phyloP scores from a whole-genome alignment of 345 rosid species.

The Eucalyptus polybractea region DNA sequence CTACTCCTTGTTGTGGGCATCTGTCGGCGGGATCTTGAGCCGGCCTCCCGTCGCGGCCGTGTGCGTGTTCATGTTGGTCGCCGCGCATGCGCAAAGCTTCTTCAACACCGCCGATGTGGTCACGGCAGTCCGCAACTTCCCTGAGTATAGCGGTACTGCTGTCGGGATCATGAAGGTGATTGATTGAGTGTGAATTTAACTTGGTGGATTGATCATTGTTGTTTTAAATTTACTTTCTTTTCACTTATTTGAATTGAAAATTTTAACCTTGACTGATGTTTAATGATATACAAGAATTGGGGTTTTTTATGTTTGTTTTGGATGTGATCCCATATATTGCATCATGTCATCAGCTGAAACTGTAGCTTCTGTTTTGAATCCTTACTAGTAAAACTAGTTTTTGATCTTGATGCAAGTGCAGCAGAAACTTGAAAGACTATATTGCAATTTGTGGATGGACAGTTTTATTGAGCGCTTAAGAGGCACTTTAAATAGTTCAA shows the following conservation, averaged over 20 bases:
- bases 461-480: not conserved
- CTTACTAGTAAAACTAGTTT: not conserved
- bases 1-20: conserved; percentile 56
- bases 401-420: not conserved
- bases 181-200: not conserved
- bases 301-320: not conserved
- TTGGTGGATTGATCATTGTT: not conserved
- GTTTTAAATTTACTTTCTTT: not conserved
- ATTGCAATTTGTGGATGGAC: not conserved
- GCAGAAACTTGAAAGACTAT: not conserved
- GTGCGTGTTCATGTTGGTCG: conserved; percentile 17
- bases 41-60: conserved; percentile 14
- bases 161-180: conserved; percentile 29
- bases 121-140: conserved; percentile 16
- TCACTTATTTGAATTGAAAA: not conserved
- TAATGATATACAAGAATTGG: not conserved
- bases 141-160: conserved; percentile 16
- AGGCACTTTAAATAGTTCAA: not conserved
- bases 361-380: not conserved
- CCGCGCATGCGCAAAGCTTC: conserved; percentile 22
- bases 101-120: conserved; percentile 23
- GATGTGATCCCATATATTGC: not conserved
- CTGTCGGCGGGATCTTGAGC: conserved; percentile 38
- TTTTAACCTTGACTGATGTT: not conserved
- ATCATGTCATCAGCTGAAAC: not conserved